Conservation (phyloP, 78 protist species). For the Guillardia theta region DNA sequence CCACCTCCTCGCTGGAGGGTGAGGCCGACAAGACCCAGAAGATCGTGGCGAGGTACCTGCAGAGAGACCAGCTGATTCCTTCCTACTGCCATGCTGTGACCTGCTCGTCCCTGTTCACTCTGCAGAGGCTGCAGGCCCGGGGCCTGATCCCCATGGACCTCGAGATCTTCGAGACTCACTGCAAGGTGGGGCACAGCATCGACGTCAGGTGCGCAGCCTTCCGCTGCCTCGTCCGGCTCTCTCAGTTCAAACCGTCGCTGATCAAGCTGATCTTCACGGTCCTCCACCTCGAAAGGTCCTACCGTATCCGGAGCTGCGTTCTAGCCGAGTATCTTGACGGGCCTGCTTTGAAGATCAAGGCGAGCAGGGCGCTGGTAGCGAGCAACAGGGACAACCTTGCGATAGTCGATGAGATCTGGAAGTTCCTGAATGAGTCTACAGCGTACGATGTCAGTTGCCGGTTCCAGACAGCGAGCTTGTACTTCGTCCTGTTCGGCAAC, state of each 20-base stretch:
- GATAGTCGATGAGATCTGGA: not conserved
- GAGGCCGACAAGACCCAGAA: not conserved
- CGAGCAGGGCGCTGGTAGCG: not conserved
- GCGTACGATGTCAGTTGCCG: not conserved
- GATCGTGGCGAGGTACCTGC: not conserved
- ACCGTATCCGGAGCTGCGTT: not conserved
- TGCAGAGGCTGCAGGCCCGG: not conserved
- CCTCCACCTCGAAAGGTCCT: not conserved
- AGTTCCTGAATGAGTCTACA: not conserved
- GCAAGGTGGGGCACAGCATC: not conserved
- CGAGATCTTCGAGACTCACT: not conserved
- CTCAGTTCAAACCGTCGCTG: not conserved
- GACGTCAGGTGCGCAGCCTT: not conserved
- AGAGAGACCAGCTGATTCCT: not conserved
- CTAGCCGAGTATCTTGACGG: not conserved
- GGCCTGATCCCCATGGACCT: not conserved
- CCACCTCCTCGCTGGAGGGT: not conserved
- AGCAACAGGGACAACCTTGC: not conserved
- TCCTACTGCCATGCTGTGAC: not conserved
- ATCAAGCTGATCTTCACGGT: not conserved
- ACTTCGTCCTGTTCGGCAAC: too few relatives aligned
- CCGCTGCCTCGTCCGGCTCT: not conserved
- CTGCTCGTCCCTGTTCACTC: not conserved
- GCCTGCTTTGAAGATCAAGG: not conserved
- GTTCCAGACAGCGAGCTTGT: not conserved